A percentile compares a stretch with the other conserved stretches of the same genome.
Evolutionary conservation across 139 green algal species (phyloP).

Genomic region (Closterium sp.): DNA sequence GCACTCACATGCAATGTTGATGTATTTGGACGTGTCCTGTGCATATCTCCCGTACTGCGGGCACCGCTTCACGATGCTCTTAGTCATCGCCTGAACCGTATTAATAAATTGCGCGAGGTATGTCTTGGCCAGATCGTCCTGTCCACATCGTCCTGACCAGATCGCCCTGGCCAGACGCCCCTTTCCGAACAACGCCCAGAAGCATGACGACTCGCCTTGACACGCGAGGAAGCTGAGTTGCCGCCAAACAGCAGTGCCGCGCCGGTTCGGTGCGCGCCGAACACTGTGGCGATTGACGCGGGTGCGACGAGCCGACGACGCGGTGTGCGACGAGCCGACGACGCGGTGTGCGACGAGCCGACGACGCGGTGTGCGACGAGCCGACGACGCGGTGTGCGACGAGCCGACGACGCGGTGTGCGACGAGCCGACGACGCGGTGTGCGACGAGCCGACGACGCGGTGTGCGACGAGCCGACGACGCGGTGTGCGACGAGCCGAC

Average conservation of each 20-base stretch:
- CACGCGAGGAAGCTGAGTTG: not conserved
- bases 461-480: too few species aligned
- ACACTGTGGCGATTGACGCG: too few species aligned
- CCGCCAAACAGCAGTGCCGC: not conserved
- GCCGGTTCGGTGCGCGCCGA: not conserved
- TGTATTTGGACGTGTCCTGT: not conserved
- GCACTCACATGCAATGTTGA: not conserved
- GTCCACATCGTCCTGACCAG: not conserved
- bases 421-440: too few species aligned
- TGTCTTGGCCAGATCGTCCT: not conserved
- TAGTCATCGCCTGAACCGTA: not conserved
- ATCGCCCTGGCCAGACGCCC: not conserved
- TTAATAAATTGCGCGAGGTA: not conserved
- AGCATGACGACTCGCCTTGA: not conserved
- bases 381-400: too few species aligned
- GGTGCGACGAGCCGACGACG: too few species aligned
- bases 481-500: too few species aligned
- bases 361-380: too few species aligned
- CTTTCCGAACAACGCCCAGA: not conserved
- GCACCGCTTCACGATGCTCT: not conserved
- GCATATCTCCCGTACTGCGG: not conserved
- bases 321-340: too few species aligned
- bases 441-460: too few species aligned
- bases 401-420: too few species aligned
- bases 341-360: too few species aligned